These are phyloP conservation scores for Tetrastigma voinierianum DNA, from an alignment of 164 flowering plant genomes.

Conservation along the genomic window DNA sequence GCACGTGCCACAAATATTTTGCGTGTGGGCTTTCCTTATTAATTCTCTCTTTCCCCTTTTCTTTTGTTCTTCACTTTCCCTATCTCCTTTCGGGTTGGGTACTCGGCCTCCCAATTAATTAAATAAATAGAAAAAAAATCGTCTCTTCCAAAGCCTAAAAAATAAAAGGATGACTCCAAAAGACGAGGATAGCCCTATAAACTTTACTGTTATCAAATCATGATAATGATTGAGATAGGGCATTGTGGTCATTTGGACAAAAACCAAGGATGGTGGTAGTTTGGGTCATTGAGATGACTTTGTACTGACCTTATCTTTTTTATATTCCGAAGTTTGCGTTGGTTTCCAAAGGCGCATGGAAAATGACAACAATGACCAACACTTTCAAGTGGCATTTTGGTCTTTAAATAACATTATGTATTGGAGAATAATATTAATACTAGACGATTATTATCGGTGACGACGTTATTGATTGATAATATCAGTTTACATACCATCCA, in stretches of 20 bases:
- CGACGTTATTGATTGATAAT: background rate
- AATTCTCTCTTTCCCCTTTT: background rate
- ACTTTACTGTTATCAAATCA: background rate
- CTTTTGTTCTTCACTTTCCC: background rate
- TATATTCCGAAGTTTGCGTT: slow-evolving; percentile 32
- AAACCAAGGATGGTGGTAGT: slow-evolving; percentile 26
- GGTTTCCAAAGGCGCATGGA: slow-evolving; percentile 14
- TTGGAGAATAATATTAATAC: too few relatives aligned
- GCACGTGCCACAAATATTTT: slow-evolving; percentile 18
- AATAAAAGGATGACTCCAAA: background rate
- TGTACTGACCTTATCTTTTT: slow-evolving; percentile 34
- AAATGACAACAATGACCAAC: slow-evolving; percentile 9
- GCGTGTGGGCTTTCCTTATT: slow-evolving; percentile 10
- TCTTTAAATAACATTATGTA: background rate
- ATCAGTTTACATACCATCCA: background rate
- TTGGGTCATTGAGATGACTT: slow-evolving; percentile 39
- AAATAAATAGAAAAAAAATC: too few relatives aligned
- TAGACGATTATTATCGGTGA: background rate
- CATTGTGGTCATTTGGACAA: slow-evolving; percentile 4
- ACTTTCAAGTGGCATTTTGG: slow-evolving; percentile 2
- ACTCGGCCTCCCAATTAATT: too few relatives aligned
- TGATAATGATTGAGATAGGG: slow-evolving; percentile 14
- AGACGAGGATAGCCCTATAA: slow-evolving; percentile 12
- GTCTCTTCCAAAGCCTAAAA: too few relatives aligned
- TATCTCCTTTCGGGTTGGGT: slow-evolving; percentile 5